These are phyloP conservation scores for Saprolegnia parasitica DNA, from an alignment of 352 stramenopile species.

Conservation along the genomic window DNA sequence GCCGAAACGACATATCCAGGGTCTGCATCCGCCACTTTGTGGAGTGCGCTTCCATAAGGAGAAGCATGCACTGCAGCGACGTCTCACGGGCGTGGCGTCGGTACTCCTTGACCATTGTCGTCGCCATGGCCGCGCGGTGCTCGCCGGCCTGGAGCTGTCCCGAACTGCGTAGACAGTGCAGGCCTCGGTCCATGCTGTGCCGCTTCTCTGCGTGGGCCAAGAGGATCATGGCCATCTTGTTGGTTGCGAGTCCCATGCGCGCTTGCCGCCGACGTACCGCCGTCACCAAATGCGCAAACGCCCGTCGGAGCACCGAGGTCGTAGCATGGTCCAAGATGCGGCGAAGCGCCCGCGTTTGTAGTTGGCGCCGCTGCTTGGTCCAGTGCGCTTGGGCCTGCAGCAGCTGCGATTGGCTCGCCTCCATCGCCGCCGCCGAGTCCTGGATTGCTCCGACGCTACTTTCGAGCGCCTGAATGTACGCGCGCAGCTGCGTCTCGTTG, in stretches of 20 bases:
- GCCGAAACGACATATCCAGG: neutral
- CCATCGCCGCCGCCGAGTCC: neutral
- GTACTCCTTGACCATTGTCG: conserved; percentile 18
- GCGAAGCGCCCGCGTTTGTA: neutral
- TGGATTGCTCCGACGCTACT: neutral
- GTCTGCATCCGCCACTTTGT: neutral
- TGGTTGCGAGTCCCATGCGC: neutral
- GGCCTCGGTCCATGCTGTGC: neutral
- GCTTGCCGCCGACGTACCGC: neutral
- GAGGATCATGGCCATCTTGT: conserved; percentile 2
- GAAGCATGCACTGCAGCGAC: conserved; percentile 11
- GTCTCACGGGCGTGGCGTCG: conserved; percentile 23
- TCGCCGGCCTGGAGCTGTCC: conserved; percentile 1
- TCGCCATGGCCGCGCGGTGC: conserved; percentile 3
- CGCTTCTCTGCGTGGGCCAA: neutral
- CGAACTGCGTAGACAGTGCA: conserved; percentile 4
- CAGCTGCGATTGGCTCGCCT: neutral
- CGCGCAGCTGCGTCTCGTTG: neutral
- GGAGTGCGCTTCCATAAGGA: neutral
- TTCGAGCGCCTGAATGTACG: conserved; percentile 7
- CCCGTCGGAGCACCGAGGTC: neutral
- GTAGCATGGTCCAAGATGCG: neutral
- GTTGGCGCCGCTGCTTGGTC: neutral
- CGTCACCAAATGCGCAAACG: neutral
- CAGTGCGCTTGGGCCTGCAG: neutral